Conservation (phyloP, 2,329 filamentous ascomycete genomes). For the Calonectria pteridis region DNA sequence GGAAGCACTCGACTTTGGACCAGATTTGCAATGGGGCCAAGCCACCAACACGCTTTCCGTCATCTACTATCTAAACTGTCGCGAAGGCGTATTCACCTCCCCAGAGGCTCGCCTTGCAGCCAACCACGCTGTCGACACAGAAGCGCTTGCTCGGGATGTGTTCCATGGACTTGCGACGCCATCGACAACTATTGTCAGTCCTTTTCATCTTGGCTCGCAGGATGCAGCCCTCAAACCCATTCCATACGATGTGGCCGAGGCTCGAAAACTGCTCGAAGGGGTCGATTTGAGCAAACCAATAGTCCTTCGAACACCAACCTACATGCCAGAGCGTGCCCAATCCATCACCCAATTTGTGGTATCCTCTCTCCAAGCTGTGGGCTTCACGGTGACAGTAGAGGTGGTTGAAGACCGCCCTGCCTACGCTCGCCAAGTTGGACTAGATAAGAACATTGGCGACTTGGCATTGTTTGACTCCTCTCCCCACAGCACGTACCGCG, state of each 20-base stretch:
- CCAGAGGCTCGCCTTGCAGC: neutral
- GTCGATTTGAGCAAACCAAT: neutral
- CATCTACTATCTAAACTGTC: constrained; percentile 9
- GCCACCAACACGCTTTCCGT: constrained; percentile 6
- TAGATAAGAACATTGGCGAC: constrained; percentile 1
- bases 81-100: neutral
- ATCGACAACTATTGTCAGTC: neutral
- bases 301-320: neutral
- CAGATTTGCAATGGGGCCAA: neutral
- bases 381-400: neutral
- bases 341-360: neutral
- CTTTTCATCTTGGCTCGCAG: neutral
- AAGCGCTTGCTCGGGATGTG: neutral
- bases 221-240: neutral
- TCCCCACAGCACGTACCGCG: constrained; percentile 7
- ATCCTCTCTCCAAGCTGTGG: neutral
- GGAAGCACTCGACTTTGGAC: neutral
- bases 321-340: constrained; percentile 1
- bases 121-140: neutral
- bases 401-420: neutral
- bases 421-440: constrained; percentile 5
- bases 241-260: neutral
- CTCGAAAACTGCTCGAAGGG: neutral
- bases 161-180: neutral
- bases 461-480: constrained; percentile 10